These are phyloP conservation scores for Ascosphaera aggregata DNA, from an alignment of 2,329 filamentous ascomycete genomes.

Conservation along the genomic window DNA sequence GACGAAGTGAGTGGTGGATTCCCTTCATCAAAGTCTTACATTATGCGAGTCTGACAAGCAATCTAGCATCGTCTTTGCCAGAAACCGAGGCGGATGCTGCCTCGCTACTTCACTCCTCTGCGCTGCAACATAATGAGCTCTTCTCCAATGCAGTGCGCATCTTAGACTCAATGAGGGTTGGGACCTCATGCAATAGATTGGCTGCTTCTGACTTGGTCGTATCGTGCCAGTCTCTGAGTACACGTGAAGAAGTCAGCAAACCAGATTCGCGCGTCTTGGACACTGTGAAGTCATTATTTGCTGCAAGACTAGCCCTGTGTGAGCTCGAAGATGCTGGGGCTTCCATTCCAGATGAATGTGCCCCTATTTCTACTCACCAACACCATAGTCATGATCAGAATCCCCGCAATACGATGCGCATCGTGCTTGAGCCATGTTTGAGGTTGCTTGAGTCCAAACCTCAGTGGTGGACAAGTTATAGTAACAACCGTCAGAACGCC, in stretches of 20 bases:
- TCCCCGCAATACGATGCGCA: constrained; percentile 7
- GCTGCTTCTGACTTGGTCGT: constrained; percentile 28
- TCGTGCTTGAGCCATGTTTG: constrained; percentile 26
- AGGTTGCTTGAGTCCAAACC: constrained; percentile 28
- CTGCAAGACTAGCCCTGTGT: constrained; percentile 38
- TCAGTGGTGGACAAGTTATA: constrained; percentile 41
- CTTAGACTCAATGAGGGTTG: constrained; percentile 21
- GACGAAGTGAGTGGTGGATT: too few relatives aligned
- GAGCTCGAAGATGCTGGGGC: constrained; percentile 32
- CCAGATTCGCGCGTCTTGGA: constrained; percentile 18
- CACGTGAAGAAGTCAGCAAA: constrained; percentile 8
- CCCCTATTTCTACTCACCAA: constrained; percentile 21
- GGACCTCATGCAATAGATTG: constrained; percentile 28
- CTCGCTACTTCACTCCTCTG: constrained; percentile 9
- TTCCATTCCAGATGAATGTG: constrained; percentile 27
- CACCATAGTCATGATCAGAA: constrained; percentile 5
- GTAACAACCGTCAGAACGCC: constrained; percentile 36
- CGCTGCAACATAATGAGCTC: constrained; percentile 12
- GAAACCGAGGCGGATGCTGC: constrained; percentile 9
- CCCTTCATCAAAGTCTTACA: too few relatives aligned
- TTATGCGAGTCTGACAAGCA: too few relatives aligned
- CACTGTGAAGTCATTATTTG: constrained; percentile 31
- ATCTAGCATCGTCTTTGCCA: constrained; percentile 1
- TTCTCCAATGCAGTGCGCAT: constrained; percentile 20
- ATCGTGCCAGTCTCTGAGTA: constrained; percentile 28